Evolutionary conservation across 371 early-diverging fungal genomes (phyloP).

Genomic region (Mortierella sp.): DNA sequence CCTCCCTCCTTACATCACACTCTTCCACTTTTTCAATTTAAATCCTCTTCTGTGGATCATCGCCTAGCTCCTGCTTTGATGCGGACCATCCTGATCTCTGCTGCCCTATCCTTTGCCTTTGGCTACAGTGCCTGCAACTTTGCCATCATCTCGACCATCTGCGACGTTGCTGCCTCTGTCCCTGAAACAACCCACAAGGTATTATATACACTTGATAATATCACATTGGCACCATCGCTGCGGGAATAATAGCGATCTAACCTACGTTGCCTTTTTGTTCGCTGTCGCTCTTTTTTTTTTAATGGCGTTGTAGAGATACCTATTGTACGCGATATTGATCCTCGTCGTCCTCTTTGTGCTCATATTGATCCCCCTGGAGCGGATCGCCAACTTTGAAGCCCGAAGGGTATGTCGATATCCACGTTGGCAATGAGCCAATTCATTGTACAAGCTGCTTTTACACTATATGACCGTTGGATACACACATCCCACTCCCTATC

Average conservation of each 20-base stretch:
- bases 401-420: constrained; percentile 46
- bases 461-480: background rate
- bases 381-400: constrained; percentile 62
- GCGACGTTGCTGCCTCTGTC: constrained; percentile 59
- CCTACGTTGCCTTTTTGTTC: background rate
- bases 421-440: background rate
- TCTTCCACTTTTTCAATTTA: background rate
- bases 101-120: constrained; percentile 60
- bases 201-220: background rate
- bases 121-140: constrained; percentile 64
- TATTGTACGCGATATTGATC: constrained; percentile 58
- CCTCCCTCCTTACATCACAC: background rate
- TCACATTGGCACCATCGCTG: too few species aligned
- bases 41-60: background rate
- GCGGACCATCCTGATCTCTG: constrained; percentile 60
- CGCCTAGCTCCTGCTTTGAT: constrained; percentile 30
- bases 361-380: constrained; percentile 61
- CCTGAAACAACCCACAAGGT: constrained; percentile 66
- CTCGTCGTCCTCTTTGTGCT: constrained; percentile 57
- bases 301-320: constrained; percentile 31
- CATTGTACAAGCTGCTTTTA: background rate
- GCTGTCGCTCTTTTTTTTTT: background rate
- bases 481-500: background rate
- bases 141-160: constrained; percentile 60
- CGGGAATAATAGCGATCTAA: background rate